Base-by-base conservation (phyloP, 441 rosid genomes). In the Capsella rubella region DNA sequence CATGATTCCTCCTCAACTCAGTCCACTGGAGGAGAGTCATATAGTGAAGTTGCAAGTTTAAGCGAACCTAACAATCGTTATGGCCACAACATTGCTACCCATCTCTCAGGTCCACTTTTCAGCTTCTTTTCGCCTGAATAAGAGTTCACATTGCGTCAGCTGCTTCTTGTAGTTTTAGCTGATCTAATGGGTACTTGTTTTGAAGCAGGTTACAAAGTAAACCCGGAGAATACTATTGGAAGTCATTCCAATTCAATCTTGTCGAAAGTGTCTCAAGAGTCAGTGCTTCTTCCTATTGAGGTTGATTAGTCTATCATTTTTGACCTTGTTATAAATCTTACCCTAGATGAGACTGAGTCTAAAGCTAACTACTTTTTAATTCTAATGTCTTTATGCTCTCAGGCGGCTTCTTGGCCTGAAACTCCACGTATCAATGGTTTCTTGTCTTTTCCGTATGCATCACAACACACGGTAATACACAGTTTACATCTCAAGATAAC, bases 1-100 rank as follows among this genome's bases (percentile, higher is more conserved):
- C 92, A 77, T 78, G 91, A 87, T 54, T 87, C 86, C 28, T 82
- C 87, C 6, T 88, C 91, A 4, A 73, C 87, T 73, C 93, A 86
- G 31, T 90, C 93, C 10, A 87, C 87, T 12, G 68, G 49, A 28
- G 83, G 82, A 52, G 89, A 87, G 31, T 90, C 94, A 51, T 85
- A 67, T 71, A 43, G 81, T 54, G 85, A 85, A 78, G 86, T 80
- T 64, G 87, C 76, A 42, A 77, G 76, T 67, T 55, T 82, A 21
- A 81, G 82, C 28, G 83, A 82, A 65, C 78, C 70, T 80, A 77
- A 56, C 47, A 60, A 70, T 57, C 70, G 27, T 45, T 60, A 15
- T n/a, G 68, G 73, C 49, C 81, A 73, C 58, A 68, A 31, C 55
- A 47, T 34, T 50, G 67, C 50, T 28, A 67, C 54, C 11, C 40